These are phyloP conservation scores for Fusarium sulawesiense DNA, from an alignment of 2,329 filamentous ascomycete genomes.

Conservation along the genomic window DNA sequence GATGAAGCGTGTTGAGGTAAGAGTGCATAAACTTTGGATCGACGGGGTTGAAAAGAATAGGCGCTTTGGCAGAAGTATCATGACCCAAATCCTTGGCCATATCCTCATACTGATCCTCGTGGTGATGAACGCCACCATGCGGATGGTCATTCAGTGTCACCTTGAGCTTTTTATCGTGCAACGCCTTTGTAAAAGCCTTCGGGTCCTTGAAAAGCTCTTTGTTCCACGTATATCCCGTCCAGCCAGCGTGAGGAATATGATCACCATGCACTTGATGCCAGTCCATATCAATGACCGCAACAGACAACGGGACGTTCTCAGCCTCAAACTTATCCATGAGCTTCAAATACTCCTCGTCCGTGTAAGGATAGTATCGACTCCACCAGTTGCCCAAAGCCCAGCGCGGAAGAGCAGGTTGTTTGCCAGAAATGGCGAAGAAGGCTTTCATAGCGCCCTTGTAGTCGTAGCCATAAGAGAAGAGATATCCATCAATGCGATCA, in stretches of 20 bases:
- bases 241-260: constrained; percentile 57
- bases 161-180: constrained; percentile 65
- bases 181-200: constrained; percentile 59
- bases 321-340: constrained; percentile 67
- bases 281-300: constrained; percentile 74
- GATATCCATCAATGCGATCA: constrained; percentile 66
- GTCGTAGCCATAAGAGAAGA: constrained; percentile 69
- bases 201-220: constrained; percentile 63
- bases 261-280: constrained; percentile 69
- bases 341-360: constrained; percentile 64
- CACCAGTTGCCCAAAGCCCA: constrained; percentile 74
- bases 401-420: constrained; percentile 65
- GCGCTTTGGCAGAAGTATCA: constrained; percentile 60
- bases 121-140: constrained; percentile 65
- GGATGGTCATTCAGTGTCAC: constrained; percentile 72
- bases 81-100: constrained; percentile 64
- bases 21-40: constrained; percentile 66
- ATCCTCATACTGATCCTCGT: constrained; percentile 67
- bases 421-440: constrained; percentile 66
- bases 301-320: constrained; percentile 65
- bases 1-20: constrained; percentile 68
- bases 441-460: constrained; percentile 65
- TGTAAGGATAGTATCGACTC: constrained; percentile 71
- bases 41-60: constrained; percentile 68
- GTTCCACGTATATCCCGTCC: constrained; percentile 71